These are phyloP conservation scores for Ogataea nitratoaversa DNA, from an alignment of 805 yeast species.

Conservation along the genomic window DNA sequence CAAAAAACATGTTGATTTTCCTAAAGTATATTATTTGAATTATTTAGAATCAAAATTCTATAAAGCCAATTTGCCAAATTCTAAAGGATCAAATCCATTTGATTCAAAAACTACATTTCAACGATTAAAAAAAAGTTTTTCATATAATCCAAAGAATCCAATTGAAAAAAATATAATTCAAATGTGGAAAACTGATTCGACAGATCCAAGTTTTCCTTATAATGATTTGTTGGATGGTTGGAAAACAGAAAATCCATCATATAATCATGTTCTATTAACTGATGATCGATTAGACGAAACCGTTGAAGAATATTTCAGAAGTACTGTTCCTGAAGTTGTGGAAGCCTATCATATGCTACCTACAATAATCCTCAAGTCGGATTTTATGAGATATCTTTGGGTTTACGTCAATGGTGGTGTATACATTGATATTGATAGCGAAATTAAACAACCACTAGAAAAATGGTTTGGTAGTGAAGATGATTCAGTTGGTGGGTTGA, in stretches of 20 bases:
- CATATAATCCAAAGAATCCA: constrained; percentile 5
- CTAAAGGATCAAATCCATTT: constrained; percentile 13
- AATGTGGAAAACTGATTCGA: constrained; percentile 18
- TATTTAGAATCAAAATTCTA: constrained; percentile 8
- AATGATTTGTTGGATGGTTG: constrained; percentile 8
- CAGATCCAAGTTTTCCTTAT: constrained; percentile 11
- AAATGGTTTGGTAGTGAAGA: constrained; percentile 48
- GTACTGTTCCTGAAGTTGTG: constrained; percentile 39
- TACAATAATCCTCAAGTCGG: constrained; percentile 42
- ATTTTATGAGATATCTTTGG: constrained; percentile 47
- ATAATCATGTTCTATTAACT: constrained; percentile 10
- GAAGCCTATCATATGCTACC: constrained; percentile 45
- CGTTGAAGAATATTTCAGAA: constrained; percentile 10
- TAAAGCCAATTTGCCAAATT: constrained; percentile 4
- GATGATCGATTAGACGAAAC: constrained; percentile 7
- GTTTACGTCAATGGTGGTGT: constrained; percentile 49
- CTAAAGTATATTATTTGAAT: constrained; percentile 3
- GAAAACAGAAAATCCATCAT: constrained; percentile 15
- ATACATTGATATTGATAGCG: constrained; percentile 50
- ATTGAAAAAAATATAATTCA: constrained; percentile 19
- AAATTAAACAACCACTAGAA: constrained; percentile 36
- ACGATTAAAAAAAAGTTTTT: constrained; percentile 7
- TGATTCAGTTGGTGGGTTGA: constrained; percentile 41
- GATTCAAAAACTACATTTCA: constrained; percentile 8
- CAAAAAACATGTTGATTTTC: background rate